A percentile compares a stretch with the other conserved stretches of the same genome.
Conservation (phyloP, 192 early-diverging fungal species). For the Coemansia sp. region DNA sequence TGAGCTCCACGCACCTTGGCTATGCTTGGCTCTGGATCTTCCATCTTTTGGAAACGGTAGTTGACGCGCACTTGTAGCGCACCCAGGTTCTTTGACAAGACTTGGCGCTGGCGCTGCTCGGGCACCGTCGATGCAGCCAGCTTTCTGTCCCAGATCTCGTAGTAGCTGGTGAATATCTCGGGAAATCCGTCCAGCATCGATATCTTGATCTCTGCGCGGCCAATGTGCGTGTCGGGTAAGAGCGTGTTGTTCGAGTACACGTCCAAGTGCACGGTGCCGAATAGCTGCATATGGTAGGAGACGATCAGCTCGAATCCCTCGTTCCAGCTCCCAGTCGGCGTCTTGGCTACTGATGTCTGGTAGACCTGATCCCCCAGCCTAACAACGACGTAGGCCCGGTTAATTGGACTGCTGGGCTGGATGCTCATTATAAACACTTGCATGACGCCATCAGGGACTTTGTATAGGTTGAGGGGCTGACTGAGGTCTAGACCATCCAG, state of each 20-base stretch:
- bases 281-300: conserved; percentile 73
- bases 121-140: conserved; percentile 65
- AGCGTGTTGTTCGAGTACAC: conserved; percentile 66
- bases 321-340: conserved; percentile 65
- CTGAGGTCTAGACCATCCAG: conserved; percentile 43
- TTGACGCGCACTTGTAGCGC: conserved; percentile 69
- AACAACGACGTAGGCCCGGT: conserved; percentile 65
- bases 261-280: conserved; percentile 72
- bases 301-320: conserved; percentile 73
- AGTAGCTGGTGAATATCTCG: conserved; percentile 71
- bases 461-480: conserved; percentile 57
- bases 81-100: conserved; percentile 67
- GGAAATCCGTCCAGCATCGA: conserved; percentile 66
- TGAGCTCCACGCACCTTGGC: conserved; percentile 42
- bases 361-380: conserved; percentile 68
- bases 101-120: conserved; percentile 57
- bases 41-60: conserved; percentile 64
- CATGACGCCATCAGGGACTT: conserved; percentile 55
- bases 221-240: conserved; percentile 67
- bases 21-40: conserved; percentile 52
- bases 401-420: conserved; percentile 62
- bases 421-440: conserved; percentile 65
- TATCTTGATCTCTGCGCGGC: conserved; percentile 69
- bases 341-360: conserved; percentile 65
- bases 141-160: conserved; percentile 78